Evolutionary conservation across 2,329 filamentous ascomycete species (phyloP), one percentile per base, ranked within the genome.

Genomic region (Fusarium subglutinans): DNA sequence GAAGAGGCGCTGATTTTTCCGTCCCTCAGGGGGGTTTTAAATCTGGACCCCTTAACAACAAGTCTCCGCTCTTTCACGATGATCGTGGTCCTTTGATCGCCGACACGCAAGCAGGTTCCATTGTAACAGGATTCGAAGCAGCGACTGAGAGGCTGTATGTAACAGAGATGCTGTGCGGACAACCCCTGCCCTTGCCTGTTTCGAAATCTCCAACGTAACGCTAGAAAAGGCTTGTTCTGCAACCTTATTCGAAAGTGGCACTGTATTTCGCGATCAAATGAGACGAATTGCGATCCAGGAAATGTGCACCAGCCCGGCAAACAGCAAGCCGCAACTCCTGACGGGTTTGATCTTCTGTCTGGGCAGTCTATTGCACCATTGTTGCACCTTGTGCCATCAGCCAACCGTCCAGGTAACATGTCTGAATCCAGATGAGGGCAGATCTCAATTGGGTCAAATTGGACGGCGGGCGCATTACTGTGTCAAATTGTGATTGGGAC

Each of bases 21-120:
- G 37, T 40, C 26, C 53, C 43, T 57, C 53, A 76, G 60, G 73
- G 70, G 66, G 33, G 50, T 2, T 47, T 47, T 70, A 8, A 20
- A 51, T 51, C 30, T 48, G 50, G 70, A 59, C 55, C 63, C 66
- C 69, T 63, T 69, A n/a, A 30, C 20, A 28, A 9, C 45, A 30
- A 35, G 48, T 30, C 48, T 74, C 69, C 68, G 59, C 61, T 59
- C 53, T 56, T 37, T 41, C 26, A 47, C 37, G 55, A 61, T 38
- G 43, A 70, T 61, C 43, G 24, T 55, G 28, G 44, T 53, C 35
- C 38, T 45, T 50, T 55, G 47, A 66, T 59, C 30, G 15, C 43
- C 51, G 71, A 74, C 68, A 66, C 72, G 72, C 66, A 72, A 74
- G 62, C 72, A 41, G 55, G 71, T 65, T 62, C 68, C 72, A 72